Base-by-base conservation (phyloP, 768 basidiomycete species). In the Xanthoconium purpureum region DNA sequence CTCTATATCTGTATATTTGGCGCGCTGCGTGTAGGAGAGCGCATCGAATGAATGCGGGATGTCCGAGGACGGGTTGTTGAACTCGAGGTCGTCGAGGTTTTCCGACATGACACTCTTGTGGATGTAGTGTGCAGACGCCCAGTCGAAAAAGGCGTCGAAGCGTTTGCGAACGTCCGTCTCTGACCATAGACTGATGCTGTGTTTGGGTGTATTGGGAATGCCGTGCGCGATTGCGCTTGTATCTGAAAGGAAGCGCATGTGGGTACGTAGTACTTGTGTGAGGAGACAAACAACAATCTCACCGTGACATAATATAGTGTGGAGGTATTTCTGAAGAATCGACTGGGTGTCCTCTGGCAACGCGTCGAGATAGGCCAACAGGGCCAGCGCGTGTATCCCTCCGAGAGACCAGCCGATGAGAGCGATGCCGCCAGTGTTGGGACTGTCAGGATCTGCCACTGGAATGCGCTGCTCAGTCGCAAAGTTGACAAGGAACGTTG, bases 391-490 rank as follows among this genome's bases (percentile, higher is more conserved):
- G 30, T 66, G 62, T 24, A 64, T 43, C 24, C 56, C 45, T 13
- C 24, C 64, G 4, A 66, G 55, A 8, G 64, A 67, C 64, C 65
- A 66, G 6, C 62, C 65, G 2, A 66, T 58, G 28, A 66, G 39
- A 2, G 18, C 56, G 24, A 67, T 56, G 6, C 64, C 64, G 5
- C 65, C 64, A 2, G 46, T 40, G 0, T 49, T 55, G 15, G 6
- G 50, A 18, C 4, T 2, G 2, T 40, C 24, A 1, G 12, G 54
- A 46, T 64, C 50, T 0, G 62, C 58, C 12, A 37, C 15, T 12
- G 65, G 65, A 30, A 66, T 64, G n/a, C 28, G 32, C 24, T 64
- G 47, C 37, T 52, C 52, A 2, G 45, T 46, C 2, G 65, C 65
- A 47, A 66, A 64, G 0, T 54, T 49, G 12, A 18, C 47, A 18